Conservation (phyloP, 495 filamentous ascomycete species). For the Podospora australis region DNA sequence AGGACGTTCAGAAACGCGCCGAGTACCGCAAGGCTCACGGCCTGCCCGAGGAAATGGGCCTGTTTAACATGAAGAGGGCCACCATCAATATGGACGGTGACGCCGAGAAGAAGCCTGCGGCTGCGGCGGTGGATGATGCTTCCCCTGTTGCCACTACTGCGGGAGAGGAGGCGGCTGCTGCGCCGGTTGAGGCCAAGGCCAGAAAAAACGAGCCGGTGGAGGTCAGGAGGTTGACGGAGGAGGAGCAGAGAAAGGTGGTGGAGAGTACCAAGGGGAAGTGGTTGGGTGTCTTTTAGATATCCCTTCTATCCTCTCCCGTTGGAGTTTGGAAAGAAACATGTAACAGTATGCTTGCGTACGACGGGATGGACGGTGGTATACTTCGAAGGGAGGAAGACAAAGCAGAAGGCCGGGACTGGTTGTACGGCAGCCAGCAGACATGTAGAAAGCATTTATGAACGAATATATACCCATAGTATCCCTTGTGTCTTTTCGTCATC, state of each 20-base stretch:
- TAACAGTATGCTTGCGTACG: conserved; percentile 5
- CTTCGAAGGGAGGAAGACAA: too few species aligned
- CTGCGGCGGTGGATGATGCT: background rate
- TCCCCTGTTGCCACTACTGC: background rate
- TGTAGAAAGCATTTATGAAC: too few species aligned
- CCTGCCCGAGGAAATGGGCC: conserved; percentile 49
- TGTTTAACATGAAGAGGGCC: conserved; percentile 20
- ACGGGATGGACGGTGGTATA: background rate
- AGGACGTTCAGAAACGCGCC: conserved; percentile 73
- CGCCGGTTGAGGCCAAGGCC: too few species aligned
- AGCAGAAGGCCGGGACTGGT: too few species aligned
- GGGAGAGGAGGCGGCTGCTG: background rate
- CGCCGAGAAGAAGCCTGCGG: background rate
- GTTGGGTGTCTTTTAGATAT: conserved; percentile 36
- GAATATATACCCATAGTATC: background rate
- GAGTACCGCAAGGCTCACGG: conserved; percentile 81
- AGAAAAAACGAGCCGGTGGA: background rate
- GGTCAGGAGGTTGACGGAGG: conserved; percentile 5
- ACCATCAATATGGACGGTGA: conserved; percentile 9
- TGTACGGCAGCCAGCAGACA: too few species aligned
- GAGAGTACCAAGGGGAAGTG: conserved; percentile 32
- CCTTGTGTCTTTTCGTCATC: too few species aligned
- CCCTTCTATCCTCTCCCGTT: background rate
- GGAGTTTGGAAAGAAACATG: background rate
- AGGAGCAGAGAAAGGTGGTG: conserved; percentile 9